Evolutionary conservation across 2,329 filamentous ascomycete genomes (phyloP).

Genomic region (Triangularia setosa): DNA sequence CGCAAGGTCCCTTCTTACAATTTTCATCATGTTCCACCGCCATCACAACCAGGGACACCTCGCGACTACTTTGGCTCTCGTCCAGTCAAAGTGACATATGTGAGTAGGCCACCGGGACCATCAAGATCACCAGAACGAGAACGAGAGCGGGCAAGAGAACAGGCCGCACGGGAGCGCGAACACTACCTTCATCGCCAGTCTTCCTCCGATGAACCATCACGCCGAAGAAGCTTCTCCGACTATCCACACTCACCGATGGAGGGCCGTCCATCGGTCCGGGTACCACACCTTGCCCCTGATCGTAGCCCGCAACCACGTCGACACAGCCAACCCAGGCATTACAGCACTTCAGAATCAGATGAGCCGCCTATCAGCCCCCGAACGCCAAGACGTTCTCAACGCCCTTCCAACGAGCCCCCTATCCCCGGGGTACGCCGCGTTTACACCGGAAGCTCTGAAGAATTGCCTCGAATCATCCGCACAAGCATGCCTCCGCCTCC

Average conservation of each 20-base stretch:
- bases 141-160: constrained; percentile 19
- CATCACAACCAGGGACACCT: constrained; percentile 24
- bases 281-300: constrained; percentile 35
- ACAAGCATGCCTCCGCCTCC: constrained; percentile 22
- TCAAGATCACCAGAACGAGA: constrained; percentile 25
- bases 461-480: constrained; percentile 19
- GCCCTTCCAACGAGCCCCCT: constrained; percentile 28
- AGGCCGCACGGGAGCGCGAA: constrained; percentile 25
- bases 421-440: constrained; percentile 32
- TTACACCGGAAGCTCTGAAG: constrained; percentile 19
- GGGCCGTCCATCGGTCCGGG: constrained; percentile 16
- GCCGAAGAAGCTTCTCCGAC: constrained; percentile 51
- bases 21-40: constrained; percentile 7
- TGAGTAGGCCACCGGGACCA: constrained; percentile 29
- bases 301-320: constrained; percentile 35
- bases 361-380: constrained; percentile 27
- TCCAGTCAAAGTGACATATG: constrained; percentile 36
- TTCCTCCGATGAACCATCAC: constrained; percentile 40
- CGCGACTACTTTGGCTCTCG: constrained; percentile 37
- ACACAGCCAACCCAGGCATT: constrained; percentile 48
- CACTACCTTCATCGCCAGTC: constrained; percentile 31
- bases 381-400: constrained; percentile 18
- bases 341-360: constrained; percentile 43
- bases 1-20: constrained; percentile 29
- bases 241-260: constrained; percentile 37